phyloP scores from a whole-genome alignment of 306 rosid species.

The Vicia sativa region DNA sequence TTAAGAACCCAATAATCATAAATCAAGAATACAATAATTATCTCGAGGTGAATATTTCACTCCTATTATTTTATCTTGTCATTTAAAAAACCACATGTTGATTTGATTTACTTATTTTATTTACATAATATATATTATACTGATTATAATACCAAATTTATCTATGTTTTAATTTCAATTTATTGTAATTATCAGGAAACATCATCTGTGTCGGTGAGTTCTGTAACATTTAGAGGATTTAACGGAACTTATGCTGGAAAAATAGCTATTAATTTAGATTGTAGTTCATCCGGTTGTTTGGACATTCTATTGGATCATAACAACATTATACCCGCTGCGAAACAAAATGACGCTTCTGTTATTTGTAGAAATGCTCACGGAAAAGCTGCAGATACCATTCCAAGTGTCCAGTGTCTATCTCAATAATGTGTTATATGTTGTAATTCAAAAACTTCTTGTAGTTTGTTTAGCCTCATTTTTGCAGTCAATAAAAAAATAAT shows the following conservation, averaged over 20 bases:
- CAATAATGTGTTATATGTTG: not conserved
- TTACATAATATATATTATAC: too few relatives aligned
- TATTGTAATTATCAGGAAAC: not conserved
- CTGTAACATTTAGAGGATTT: conserved; percentile 38
- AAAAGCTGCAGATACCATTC: not conserved
- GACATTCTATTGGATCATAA: conserved; percentile 25
- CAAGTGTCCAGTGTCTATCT: conserved; percentile 17
- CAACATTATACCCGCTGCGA: not conserved
- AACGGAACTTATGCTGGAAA: conserved; percentile 36
- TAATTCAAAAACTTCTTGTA: too few relatives aligned
- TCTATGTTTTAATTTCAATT: not conserved
- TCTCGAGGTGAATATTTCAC: not conserved
- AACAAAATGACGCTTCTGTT: not conserved
- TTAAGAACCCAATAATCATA: conserved; percentile 41
- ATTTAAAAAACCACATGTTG: not conserved
- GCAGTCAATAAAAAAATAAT: too few relatives aligned
- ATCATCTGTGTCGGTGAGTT: conserved; percentile 27
- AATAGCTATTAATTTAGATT: conserved; percentile 27
- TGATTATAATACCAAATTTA: not conserved
- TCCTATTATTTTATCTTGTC: not conserved
- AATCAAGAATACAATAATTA: conserved; percentile 16
- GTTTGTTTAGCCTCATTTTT: too few relatives aligned
- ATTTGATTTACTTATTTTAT: not conserved
- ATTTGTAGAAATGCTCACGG: conserved; percentile 34
- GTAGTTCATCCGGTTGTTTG: conserved; percentile 28